These are phyloP conservation scores for Porcisia deanei DNA, from an alignment of 208 protist genomes.

Conservation along the genomic window DNA sequence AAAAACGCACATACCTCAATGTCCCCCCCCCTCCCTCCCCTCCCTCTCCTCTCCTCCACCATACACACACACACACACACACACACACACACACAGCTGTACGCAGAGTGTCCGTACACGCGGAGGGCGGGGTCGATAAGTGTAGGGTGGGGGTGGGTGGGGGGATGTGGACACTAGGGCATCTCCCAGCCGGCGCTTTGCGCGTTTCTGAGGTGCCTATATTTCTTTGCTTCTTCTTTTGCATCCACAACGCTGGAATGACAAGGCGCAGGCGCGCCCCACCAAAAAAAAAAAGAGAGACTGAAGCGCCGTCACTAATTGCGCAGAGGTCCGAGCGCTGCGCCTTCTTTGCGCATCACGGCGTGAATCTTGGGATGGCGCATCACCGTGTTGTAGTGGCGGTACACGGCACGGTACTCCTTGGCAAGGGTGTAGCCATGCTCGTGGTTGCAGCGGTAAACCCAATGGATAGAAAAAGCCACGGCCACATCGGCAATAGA, in stretches of 20 bases:
- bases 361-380: slow-evolving; percentile 66
- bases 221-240: background rate
- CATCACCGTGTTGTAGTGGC: slow-evolving; percentile 85
- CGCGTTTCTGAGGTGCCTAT: too few species aligned
- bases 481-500: slow-evolving; percentile 80
- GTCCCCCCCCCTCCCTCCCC: background rate
- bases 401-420: slow-evolving; percentile 65
- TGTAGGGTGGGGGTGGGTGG: background rate
- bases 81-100: background rate
- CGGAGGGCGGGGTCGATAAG: background rate
- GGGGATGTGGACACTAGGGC: background rate
- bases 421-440: slow-evolving; percentile 55
- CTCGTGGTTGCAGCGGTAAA: slow-evolving; percentile 61
- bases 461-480: slow-evolving; percentile 65
- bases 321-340: slow-evolving; percentile 42
- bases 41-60: background rate
- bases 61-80: background rate
- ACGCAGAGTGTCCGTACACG: background rate
- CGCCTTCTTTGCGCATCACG: slow-evolving; percentile 59
- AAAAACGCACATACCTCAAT: background rate
- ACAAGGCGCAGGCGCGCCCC: too few species aligned
- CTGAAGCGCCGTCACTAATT: slow-evolving; percentile 3
- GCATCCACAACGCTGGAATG: background rate
- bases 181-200: background rate
- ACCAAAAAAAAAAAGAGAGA: background rate